These are phyloP conservation scores for Trematosphaeria pertusa DNA, from an alignment of 2,329 filamentous ascomycete species.

Conservation along the genomic window DNA sequence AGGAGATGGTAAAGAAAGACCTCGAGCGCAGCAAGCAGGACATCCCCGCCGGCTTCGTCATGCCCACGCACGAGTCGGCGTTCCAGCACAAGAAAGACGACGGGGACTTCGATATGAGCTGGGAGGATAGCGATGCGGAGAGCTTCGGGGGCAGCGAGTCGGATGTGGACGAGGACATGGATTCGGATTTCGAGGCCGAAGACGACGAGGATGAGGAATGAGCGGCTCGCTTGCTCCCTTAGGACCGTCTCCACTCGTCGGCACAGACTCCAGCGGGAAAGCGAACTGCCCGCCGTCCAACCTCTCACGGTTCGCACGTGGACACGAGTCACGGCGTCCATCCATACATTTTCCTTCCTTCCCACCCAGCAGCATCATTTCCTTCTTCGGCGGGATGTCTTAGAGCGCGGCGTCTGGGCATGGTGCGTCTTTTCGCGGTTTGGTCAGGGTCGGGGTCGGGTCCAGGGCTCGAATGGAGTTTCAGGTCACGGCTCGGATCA, in stretches of 20 bases:
- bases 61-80: slow-evolving; percentile 76
- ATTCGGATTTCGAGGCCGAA: slow-evolving; percentile 65
- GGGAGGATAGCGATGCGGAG: slow-evolving; percentile 59
- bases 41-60: slow-evolving; percentile 78
- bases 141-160: slow-evolving; percentile 76
- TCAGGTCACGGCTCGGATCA: neutral
- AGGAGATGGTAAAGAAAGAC: slow-evolving; percentile 70
- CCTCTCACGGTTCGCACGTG: no score
- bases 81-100: slow-evolving; percentile 68
- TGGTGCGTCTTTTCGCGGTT: slow-evolving; percentile 1
- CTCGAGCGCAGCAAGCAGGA: slow-evolving; percentile 78
- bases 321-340: no score
- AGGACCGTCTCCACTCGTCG: neutral
- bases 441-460: neutral
- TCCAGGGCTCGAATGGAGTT: neutral
- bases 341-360: no score
- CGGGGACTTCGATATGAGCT: slow-evolving; percentile 63
- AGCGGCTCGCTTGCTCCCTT: slow-evolving; percentile 20
- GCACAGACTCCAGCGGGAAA: neutral
- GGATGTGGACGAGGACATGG: slow-evolving; percentile 65
- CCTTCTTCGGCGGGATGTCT: no score
- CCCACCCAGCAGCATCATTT: no score
- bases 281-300: no score
- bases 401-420: no score
- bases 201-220: slow-evolving; percentile 40